These are phyloP conservation scores for Daucus carota DNA, from an alignment of 129 eudicot genomes.

Conservation along the genomic window DNA sequence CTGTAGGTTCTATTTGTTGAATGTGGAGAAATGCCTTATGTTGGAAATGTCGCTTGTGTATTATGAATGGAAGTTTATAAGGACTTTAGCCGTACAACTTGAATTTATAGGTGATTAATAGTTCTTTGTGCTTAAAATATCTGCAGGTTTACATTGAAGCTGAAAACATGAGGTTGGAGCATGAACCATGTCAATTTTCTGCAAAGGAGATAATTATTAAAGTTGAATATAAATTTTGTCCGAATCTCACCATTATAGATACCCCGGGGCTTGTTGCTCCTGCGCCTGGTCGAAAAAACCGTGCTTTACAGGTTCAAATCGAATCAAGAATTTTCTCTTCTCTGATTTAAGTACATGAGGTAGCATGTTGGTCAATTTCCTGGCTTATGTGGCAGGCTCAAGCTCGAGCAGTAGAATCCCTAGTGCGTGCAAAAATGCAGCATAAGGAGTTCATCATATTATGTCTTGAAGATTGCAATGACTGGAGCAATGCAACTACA, in stretches of 20 bases:
- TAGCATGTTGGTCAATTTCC: constrained; percentile 8
- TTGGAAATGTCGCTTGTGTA: background rate
- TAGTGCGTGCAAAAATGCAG: constrained; percentile 96
- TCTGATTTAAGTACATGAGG: background rate
- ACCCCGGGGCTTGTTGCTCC: constrained; percentile 99
- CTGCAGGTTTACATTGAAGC: constrained; percentile 87
- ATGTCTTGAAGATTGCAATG: constrained; percentile 97
- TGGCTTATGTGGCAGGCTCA: constrained; percentile 49
- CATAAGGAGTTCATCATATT: constrained; percentile 86
- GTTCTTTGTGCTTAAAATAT: constrained; percentile 2
- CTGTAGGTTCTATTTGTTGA: no score
- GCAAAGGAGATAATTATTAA: constrained; percentile 80
- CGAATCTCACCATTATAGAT: constrained; percentile 91
- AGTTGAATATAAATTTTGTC: constrained; percentile 88
- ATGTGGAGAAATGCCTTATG: background rate
- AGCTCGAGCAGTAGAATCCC: constrained; percentile 91
- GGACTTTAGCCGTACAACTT: background rate
- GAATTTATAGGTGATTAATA: background rate
- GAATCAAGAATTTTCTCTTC: background rate
- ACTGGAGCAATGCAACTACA: constrained; percentile 98
- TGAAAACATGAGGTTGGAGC: constrained; percentile 94
- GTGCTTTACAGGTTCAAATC: constrained; percentile 69
- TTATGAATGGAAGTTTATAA: background rate
- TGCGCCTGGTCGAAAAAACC: constrained; percentile 84
- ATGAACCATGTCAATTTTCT: constrained; percentile 75